Conservation (phyloP, 2,329 filamentous ascomycete genomes). For the Magnaporthiopsis poae region DNA sequence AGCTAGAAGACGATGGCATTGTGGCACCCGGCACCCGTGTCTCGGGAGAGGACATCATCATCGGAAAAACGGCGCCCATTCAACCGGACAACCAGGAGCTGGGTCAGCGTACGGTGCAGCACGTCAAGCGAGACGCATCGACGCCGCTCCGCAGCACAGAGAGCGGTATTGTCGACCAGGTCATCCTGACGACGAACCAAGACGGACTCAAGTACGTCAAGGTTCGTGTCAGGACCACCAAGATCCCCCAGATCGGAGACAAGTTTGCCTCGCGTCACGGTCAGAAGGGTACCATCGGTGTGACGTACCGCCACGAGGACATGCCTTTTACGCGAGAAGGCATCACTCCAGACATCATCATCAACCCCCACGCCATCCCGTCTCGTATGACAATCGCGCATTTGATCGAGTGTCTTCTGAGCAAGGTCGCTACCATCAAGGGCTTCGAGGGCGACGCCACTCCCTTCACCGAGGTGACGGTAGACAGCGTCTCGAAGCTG, state of each 20-base stretch:
- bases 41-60: slow-evolving; percentile 96
- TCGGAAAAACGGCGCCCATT: slow-evolving; percentile 94
- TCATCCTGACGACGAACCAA: slow-evolving; percentile 85
- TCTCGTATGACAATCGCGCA: slow-evolving; percentile 99
- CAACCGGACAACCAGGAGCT: slow-evolving; percentile 86
- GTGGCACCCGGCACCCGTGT: slow-evolving; percentile 89
- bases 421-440: slow-evolving; percentile 86
- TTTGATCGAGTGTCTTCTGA: slow-evolving; percentile 96
- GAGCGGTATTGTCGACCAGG: slow-evolving; percentile 89
- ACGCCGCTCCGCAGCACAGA: slow-evolving; percentile 91
- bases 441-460: slow-evolving; percentile 96
- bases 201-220: slow-evolving; percentile 95
- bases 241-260: slow-evolving; percentile 96
- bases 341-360: slow-evolving; percentile 88
- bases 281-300: slow-evolving; percentile 97
- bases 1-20: slow-evolving; percentile 92
- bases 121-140: slow-evolving; percentile 90
- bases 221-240: slow-evolving; percentile 91
- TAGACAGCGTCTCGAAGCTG: slow-evolving; percentile 80
- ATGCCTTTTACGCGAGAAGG: slow-evolving; percentile 96
- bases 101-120: slow-evolving; percentile 78
- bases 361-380: slow-evolving; percentile 98
- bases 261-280: slow-evolving; percentile 99
- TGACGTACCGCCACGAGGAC: slow-evolving; percentile 93
- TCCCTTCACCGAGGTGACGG: slow-evolving; percentile 94